Evolutionary conservation across 805 yeast genomes (phyloP).

Genomic region (Starmerella scarabaei): DNA sequence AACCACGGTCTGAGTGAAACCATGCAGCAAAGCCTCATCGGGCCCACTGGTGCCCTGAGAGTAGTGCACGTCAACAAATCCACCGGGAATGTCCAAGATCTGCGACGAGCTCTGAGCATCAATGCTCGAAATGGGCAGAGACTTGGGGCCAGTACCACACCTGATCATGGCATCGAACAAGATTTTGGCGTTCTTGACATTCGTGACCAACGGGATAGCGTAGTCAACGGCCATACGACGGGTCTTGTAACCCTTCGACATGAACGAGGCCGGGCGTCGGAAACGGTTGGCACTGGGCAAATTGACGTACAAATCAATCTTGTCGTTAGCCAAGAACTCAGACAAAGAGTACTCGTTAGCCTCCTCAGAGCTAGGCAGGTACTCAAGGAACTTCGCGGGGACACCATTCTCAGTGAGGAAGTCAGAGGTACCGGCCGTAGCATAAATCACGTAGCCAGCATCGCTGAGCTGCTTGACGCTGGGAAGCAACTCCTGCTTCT

Average conservation of each 20-base stretch:
- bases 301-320: conserved; percentile 91
- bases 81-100: conserved; percentile 63
- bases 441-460: conserved; percentile 81
- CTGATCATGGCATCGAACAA: conserved; percentile 61
- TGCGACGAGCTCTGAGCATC: conserved; percentile 88
- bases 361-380: conserved; percentile 55
- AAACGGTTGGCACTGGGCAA: conserved; percentile 93
- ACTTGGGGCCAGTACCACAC: conserved; percentile 34
- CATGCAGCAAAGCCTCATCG: conserved; percentile 63
- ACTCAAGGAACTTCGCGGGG: conserved; percentile 91
- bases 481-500: conserved; percentile 86
- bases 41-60: conserved; percentile 49
- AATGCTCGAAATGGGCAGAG: conserved; percentile 42
- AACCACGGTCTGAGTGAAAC: conserved; percentile 76
- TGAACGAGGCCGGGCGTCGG: conserved; percentile 97
- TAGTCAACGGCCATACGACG: conserved; percentile 99
- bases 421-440: conserved; percentile 98
- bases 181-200: conserved; percentile 92
- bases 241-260: conserved; percentile 92
- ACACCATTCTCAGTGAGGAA: conserved; percentile 88
- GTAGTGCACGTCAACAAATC: conserved; percentile 69
- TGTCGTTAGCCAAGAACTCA: conserved; percentile 90
- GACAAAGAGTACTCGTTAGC: conserved; percentile 80
- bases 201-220: conserved; percentile 93
- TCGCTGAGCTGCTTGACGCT: conserved; percentile 66